These are phyloP conservation scores for Lepiota brunneoincarnata DNA, from an alignment of 768 basidiomycete species.

Conservation along the genomic window DNA sequence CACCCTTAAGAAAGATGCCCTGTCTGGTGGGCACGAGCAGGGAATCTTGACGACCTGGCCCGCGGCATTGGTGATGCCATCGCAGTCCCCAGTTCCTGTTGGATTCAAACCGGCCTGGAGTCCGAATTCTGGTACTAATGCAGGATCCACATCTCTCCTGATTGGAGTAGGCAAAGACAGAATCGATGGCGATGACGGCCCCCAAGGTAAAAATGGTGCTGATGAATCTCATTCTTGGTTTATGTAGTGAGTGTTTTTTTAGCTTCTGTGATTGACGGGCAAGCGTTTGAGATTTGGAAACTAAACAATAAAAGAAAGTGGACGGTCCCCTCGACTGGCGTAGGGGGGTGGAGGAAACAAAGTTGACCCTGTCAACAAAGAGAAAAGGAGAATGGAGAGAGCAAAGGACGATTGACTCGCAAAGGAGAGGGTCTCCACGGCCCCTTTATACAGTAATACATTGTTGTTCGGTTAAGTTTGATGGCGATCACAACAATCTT, in stretches of 20 bases:
- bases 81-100: slow-evolving; percentile 57
- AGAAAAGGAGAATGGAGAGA: not conserved
- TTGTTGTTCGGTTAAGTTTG: too few species aligned
- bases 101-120: slow-evolving; percentile 55
- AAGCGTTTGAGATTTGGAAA: not conserved
- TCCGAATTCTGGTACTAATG: slow-evolving; percentile 62
- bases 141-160: slow-evolving; percentile 37
- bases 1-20: slow-evolving; percentile 50
- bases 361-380: slow-evolving; percentile 7
- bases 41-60: slow-evolving; percentile 61
- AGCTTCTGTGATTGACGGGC: not conserved
- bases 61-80: slow-evolving; percentile 56
- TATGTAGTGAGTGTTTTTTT: too few species aligned
- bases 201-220: slow-evolving; percentile 22
- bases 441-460: too few species aligned
- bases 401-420: not conserved
- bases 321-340: slow-evolving; percentile 12
- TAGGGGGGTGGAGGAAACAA: not conserved
- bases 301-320: slow-evolving; percentile 9
- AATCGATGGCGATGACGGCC: slow-evolving; percentile 31
- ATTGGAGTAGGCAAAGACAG: slow-evolving; percentile 30
- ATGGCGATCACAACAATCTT: not conserved
- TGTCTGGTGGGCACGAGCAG: slow-evolving; percentile 61
- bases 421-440: not conserved
- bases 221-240: slow-evolving; percentile 23